Conservation (phyloP, 352 stramenopile species). For the Phytophthora cryptogea region DNA sequence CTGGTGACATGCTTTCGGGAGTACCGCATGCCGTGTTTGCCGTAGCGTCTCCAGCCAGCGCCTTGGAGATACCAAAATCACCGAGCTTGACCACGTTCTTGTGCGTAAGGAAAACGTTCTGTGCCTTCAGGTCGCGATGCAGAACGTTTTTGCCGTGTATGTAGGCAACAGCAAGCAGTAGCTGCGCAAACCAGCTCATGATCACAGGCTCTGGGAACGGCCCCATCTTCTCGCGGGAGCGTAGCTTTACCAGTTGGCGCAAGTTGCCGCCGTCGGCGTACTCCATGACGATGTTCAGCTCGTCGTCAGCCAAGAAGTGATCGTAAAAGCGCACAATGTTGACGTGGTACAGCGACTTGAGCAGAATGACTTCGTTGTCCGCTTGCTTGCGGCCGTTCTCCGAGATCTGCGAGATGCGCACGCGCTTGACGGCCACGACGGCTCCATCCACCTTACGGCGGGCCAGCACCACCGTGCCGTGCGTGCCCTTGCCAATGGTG, state of each 20-base stretch:
- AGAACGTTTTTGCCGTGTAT: constrained; percentile 91
- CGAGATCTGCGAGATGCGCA: constrained; percentile 77
- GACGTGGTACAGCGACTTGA: constrained; percentile 90
- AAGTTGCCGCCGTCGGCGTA: constrained; percentile 86
- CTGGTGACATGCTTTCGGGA: constrained; percentile 88
- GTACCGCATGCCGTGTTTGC: constrained; percentile 86
- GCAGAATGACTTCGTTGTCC: constrained; percentile 89
- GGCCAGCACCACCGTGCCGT: constrained; percentile 84
- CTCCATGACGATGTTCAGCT: constrained; percentile 92
- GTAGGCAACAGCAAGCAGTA: constrained; percentile 85
- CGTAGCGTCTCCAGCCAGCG: constrained; percentile 75
- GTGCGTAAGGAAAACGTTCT: constrained; percentile 89
- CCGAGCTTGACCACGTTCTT: constrained; percentile 89
- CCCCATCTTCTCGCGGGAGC: constrained; percentile 76
- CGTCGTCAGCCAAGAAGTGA: constrained; percentile 84
- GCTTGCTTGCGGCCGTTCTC: constrained; percentile 87
- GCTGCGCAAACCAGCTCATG: constrained; percentile 89
- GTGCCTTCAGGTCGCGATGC: constrained; percentile 87
- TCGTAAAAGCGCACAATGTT: constrained; percentile 92
- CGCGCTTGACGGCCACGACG: constrained; percentile 85
- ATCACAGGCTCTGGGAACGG: constrained; percentile 85
- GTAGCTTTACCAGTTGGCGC: constrained; percentile 81
- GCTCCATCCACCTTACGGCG: constrained; percentile 76
- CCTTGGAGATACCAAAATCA: constrained; percentile 91
- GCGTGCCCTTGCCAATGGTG: constrained; percentile 87